Percentiles rank a stretch among this genome's conserved stretches.
Evolutionary conservation across 257 asterid species (phyloP).

Genomic region (Jacaranda copaia): DNA sequence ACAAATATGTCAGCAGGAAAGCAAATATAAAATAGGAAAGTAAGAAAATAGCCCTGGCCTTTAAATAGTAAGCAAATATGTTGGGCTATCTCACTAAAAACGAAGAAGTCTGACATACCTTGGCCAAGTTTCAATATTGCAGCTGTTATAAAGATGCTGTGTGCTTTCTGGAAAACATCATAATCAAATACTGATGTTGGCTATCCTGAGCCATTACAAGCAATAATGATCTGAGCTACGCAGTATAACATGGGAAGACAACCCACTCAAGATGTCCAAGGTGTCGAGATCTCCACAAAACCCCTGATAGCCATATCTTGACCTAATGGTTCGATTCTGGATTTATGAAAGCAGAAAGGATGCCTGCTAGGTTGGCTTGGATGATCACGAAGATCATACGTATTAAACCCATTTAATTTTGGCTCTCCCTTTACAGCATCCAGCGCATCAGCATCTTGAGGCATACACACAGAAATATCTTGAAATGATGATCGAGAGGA

Average conservation of each 20-base stretch:
- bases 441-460: constrained; percentile 61
- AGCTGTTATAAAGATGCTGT: constrained; percentile 80
- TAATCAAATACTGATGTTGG: constrained; percentile 59
- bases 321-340: constrained; percentile 48
- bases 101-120: constrained; percentile 50
- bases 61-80: too few species aligned
- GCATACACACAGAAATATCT: constrained; percentile 67
- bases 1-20: too few species aligned
- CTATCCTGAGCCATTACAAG: constrained; percentile 72
- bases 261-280: constrained; percentile 39
- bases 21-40: too few species aligned
- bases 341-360: constrained; percentile 58
- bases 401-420: constrained; percentile 41
- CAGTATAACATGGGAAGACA: constrained; percentile 44
- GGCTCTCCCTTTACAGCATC: constrained; percentile 47
- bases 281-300: constrained; percentile 55
- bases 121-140: constrained; percentile 81
- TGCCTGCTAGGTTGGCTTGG: constrained; percentile 47
- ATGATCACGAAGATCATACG: constrained; percentile 45
- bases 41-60: too few species aligned
- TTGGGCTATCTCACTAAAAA: constrained; percentile 10
- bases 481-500: constrained; percentile 59
- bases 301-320: constrained; percentile 65
- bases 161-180: constrained; percentile 63
- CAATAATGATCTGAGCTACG: constrained; percentile 47